A percentile compares a stretch with the other conserved stretches of the same genome.
phyloP scores from a whole-genome alignment of 1,284 basidiomycete genomes.

The Cutaneotrichosporon mucoides region DNA sequence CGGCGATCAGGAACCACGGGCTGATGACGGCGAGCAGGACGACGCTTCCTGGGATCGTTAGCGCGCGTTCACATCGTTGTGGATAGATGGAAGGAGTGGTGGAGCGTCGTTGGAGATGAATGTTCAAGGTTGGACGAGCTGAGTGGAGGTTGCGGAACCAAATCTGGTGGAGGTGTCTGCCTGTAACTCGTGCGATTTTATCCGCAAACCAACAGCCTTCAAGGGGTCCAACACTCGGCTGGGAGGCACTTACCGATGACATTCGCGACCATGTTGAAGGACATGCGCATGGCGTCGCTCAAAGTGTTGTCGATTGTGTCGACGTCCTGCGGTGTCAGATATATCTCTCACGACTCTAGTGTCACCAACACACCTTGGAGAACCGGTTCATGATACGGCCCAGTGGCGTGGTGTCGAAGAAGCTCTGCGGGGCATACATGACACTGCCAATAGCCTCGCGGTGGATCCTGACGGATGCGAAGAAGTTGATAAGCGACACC shows the following conservation, averaged over 20 bases:
- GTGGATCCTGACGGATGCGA: conserved; percentile 59
- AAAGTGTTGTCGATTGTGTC: conserved; percentile 72
- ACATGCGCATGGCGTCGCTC: conserved; percentile 69
- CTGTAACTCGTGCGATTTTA: too few relatives aligned
- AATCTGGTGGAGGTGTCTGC: too few relatives aligned
- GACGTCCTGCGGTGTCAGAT: conserved; percentile 52
- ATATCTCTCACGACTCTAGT: too few relatives aligned
- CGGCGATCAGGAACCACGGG: conserved; percentile 78
- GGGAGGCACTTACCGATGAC: background rate
- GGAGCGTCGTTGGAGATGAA: too few relatives aligned
- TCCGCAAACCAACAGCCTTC: too few relatives aligned
- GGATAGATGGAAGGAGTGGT: too few relatives aligned
- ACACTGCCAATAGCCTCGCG: conserved; percentile 59
- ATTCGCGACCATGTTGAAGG: conserved; percentile 47
- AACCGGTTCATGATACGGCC: conserved; percentile 58
- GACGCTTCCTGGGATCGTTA: conserved; percentile 51
- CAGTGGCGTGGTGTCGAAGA: conserved; percentile 85
- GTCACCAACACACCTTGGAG: conserved; percentile 14
- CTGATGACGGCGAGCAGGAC: conserved; percentile 71
- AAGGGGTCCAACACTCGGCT: too few relatives aligned
- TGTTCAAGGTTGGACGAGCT: too few relatives aligned
- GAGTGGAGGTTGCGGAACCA: too few relatives aligned
- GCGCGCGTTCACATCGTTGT: too few relatives aligned
- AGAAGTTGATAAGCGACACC: conserved; percentile 56
- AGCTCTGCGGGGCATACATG: conserved; percentile 72